Base-by-base conservation (phyloP, 2,329 filamentous ascomycete species). In the Lecanoromycetidae sp. region DNA sequence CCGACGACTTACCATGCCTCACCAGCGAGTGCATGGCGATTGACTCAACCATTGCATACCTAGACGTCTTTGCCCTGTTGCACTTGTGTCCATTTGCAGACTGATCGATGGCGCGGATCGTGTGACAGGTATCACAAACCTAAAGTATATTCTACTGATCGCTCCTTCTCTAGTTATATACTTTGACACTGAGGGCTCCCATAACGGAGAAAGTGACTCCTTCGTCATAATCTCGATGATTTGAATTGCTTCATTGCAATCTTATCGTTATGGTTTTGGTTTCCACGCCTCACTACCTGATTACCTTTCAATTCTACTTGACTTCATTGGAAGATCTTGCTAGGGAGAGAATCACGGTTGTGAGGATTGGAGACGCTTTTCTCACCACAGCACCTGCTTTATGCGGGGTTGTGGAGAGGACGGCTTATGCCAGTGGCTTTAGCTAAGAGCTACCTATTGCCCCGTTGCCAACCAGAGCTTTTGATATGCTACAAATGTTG, bases 371-470 rank as follows among this genome's bases (percentile, higher is more conserved):
- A 27, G 46, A 39, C 29, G 20, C 35, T 44, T 53, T 53, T 53
- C 51, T 53, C 51, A 53, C 45, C 37, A 35, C 46, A 37, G 32
- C 4, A 9, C 7, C n/a, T 27, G 49, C 49, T 53, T 44, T 27
- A 53, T 22, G 49, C 42, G 26, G 27, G 32, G 8, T 39, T 46
- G 49, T 35, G 44, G 30, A 53, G 51, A 49, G 51, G 39, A 29
- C n/a, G n/a, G n/a, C n/a, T n/a, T n/a, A n/a, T n/a, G n/a, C n/a
- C n/a, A n/a, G n/a, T n/a, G n/a, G n/a, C n/a, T n/a, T n/a, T n/a
- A n/a, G n/a, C n/a, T n/a, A n/a, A n/a, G n/a, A n/a, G n/a, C n/a
- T n/a, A n/a, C n/a, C n/a, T n/a, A n/a, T n/a, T n/a, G n/a, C n/a
- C n/a, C n/a, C n/a, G n/a, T n/a, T n/a, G n/a, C n/a, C n/a, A n/a